Evolutionary conservation across 208 protist genomes (phyloP).

Genomic region (Cochliopodium minus): DNA sequence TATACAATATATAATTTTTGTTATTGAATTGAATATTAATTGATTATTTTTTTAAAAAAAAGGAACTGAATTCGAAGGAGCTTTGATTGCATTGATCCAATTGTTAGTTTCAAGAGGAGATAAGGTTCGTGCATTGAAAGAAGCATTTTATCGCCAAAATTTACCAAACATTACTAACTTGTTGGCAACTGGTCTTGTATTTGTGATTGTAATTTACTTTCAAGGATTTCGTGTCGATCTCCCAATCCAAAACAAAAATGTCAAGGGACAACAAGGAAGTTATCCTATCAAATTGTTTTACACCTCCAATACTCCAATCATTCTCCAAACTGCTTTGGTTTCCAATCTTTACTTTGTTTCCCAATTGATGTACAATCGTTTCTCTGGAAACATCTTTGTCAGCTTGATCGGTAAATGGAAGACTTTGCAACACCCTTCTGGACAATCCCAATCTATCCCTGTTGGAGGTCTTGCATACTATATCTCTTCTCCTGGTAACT

Average conservation of each 20-base stretch:
- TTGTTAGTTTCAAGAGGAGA: slow-evolving; percentile 77
- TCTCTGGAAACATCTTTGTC: slow-evolving; percentile 88
- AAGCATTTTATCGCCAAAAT: slow-evolving; percentile 96
- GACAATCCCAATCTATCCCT: slow-evolving; percentile 47
- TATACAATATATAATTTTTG: neutral
- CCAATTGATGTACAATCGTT: slow-evolving; percentile 94
- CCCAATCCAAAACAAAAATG: slow-evolving; percentile 67
- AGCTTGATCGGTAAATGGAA: slow-evolving; percentile 91
- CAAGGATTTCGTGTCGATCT: slow-evolving; percentile 94
- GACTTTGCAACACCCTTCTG: slow-evolving; percentile 44
- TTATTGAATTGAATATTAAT: slow-evolving; percentile 9
- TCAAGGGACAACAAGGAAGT: slow-evolving; percentile 40
- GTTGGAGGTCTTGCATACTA: slow-evolving; percentile 96
- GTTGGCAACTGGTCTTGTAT: slow-evolving; percentile 94
- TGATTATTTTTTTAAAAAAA: slow-evolving; percentile 11
- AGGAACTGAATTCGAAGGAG: slow-evolving; percentile 97
- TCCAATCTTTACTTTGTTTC: slow-evolving; percentile 99
- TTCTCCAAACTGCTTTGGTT: slow-evolving; percentile 95
- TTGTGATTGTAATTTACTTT: slow-evolving; percentile 97
- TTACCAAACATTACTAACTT: slow-evolving; percentile 98
- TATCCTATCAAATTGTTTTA: slow-evolving; percentile 99
- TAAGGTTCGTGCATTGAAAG: slow-evolving; percentile 90
- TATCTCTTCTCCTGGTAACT: slow-evolving; percentile 79
- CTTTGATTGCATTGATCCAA: slow-evolving; percentile 97
- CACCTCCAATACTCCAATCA: slow-evolving; percentile 99